These are phyloP conservation scores for Paramyrothecium roridum DNA, from an alignment of 2,329 filamentous ascomycete genomes.

Conservation along the genomic window DNA sequence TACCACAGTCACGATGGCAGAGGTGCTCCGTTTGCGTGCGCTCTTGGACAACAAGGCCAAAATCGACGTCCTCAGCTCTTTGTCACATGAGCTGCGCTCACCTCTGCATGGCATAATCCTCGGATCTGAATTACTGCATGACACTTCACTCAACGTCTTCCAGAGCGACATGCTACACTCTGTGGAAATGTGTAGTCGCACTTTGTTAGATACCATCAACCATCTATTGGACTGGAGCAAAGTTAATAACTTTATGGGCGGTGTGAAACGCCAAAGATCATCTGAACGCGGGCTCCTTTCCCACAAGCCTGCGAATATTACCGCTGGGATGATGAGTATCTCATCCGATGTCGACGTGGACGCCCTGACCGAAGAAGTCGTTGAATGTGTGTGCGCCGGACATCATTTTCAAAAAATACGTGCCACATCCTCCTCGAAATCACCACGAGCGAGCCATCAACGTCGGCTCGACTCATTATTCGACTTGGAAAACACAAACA, in stretches of 20 bases:
- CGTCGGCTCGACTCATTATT: too few species aligned
- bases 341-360: constrained; percentile 22
- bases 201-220: constrained; percentile 45
- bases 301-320: not conserved
- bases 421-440: too few species aligned
- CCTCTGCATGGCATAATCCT: constrained; percentile 1
- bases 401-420: constrained; percentile 21
- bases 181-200: constrained; percentile 41
- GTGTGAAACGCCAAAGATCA: not conserved
- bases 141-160: constrained; percentile 20
- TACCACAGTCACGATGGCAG: constrained; percentile 1
- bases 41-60: not conserved
- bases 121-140: constrained; percentile 43
- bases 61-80: not conserved
- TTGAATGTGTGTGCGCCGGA: constrained; percentile 36
- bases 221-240: constrained; percentile 48
- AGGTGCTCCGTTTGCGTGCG: not conserved
- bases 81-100: constrained; percentile 1
- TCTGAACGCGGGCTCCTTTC: not conserved
- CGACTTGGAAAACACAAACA: too few species aligned
- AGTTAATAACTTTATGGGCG: constrained; percentile 30
- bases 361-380: constrained; percentile 33
- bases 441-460: too few species aligned
- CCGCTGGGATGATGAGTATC: not conserved
- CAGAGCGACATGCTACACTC: constrained; percentile 40